Conservation (phyloP, 2,329 filamentous ascomycete species). For the Stachybotrys echinatus region DNA sequence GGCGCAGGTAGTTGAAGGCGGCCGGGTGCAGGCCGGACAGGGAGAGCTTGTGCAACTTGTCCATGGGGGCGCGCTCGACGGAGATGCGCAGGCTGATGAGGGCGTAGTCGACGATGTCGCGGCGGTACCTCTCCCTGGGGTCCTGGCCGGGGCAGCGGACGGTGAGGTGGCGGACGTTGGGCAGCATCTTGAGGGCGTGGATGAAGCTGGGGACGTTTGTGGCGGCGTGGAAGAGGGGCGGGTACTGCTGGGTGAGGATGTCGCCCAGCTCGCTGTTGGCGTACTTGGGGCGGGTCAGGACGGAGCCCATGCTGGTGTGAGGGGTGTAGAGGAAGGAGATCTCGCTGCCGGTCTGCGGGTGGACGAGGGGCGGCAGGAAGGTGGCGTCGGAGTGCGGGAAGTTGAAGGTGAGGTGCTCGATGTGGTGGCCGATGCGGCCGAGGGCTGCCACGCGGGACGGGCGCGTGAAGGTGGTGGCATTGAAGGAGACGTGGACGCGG, state of each 20-base stretch:
- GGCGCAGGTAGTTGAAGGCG: slow-evolving; percentile 72
- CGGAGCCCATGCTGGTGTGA: slow-evolving; percentile 59
- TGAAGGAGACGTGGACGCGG: slow-evolving; percentile 65
- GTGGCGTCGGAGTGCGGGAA: slow-evolving; percentile 73
- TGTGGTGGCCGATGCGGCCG: slow-evolving; percentile 69
- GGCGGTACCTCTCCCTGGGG: slow-evolving; percentile 63
- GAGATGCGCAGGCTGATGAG: slow-evolving; percentile 83
- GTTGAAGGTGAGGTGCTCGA: slow-evolving; percentile 72
- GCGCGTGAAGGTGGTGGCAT: slow-evolving; percentile 69
- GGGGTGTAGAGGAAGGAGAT: slow-evolving; percentile 78
- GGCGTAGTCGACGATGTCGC: slow-evolving; percentile 80
- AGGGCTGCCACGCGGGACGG: slow-evolving; percentile 69
- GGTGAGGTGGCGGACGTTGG: slow-evolving; percentile 67
- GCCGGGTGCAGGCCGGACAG: slow-evolving; percentile 70
- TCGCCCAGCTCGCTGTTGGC: slow-evolving; percentile 74
- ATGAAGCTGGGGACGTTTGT: slow-evolving; percentile 85
- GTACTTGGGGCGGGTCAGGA: slow-evolving; percentile 67
- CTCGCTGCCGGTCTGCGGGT: slow-evolving; percentile 71
- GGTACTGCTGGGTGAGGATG: slow-evolving; percentile 79
- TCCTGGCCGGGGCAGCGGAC: slow-evolving; percentile 72
- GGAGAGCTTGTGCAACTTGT: slow-evolving; percentile 62
- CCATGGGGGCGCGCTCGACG: slow-evolving; percentile 66
- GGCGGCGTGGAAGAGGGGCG: slow-evolving; percentile 82
- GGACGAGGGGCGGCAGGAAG: slow-evolving; percentile 78
- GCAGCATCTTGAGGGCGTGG: slow-evolving; percentile 62